phyloP scores from a whole-genome alignment of 345 rosid species.

The Salix suchowensis region DNA sequence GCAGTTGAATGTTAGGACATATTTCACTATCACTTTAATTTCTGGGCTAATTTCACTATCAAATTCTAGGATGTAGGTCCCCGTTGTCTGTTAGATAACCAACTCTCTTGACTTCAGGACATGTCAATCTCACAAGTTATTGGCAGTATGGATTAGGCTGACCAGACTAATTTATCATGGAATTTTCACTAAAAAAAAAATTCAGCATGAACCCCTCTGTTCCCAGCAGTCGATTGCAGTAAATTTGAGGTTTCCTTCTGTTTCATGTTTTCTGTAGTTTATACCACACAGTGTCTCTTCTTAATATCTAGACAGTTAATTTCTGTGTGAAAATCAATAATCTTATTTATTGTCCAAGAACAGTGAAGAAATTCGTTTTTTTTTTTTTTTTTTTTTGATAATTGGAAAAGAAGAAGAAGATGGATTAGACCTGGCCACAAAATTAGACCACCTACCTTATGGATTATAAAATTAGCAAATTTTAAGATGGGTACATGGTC shows the following conservation, averaged over 20 bases:
- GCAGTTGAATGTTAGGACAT: constrained; percentile 4
- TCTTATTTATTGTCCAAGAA: not conserved
- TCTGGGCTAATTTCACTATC: not conserved
- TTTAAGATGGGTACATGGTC: not conserved
- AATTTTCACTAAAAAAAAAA: no score
- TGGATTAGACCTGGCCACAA: not conserved
- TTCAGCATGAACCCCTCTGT: no score
- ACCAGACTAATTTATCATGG: constrained; percentile 21
- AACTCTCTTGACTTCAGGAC: constrained; percentile 45
- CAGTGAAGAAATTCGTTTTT: not conserved
- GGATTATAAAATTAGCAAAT: not conserved
- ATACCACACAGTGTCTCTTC: not conserved
- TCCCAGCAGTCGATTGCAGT: no score
- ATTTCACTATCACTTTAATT: constrained; percentile 12
- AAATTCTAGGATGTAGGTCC: constrained; percentile 32
- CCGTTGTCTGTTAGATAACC: constrained; percentile 38
- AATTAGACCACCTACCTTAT: not conserved
- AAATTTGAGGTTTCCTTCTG: not conserved
- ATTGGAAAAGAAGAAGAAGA: not conserved
- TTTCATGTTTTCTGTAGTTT: not conserved
- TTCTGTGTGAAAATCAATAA: no score
- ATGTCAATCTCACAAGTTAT: constrained; percentile 9
- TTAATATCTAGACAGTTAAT: no score
- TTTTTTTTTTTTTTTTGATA: not conserved
- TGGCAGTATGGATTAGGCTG: constrained; percentile 32